Evolutionary conservation across 345 rosid genomes (phyloP).

Genomic region (Citrus medica): DNA sequence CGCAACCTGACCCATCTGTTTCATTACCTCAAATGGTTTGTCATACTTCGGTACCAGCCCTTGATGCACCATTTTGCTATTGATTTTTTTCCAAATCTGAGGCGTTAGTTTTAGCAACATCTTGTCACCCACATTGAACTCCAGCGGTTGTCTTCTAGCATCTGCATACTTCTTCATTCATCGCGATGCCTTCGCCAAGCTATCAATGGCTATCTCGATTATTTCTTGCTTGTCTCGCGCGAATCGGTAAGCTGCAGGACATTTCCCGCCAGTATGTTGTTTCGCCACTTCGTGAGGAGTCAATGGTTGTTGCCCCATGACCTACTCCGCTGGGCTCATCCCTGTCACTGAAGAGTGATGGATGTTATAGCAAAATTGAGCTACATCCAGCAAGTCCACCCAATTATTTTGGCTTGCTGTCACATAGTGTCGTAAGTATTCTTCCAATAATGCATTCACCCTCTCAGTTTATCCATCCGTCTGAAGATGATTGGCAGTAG

Average conservation of each 20-base stretch:
- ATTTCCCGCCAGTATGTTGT: neutral
- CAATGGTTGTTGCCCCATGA: neutral
- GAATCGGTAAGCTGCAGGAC: too few relatives aligned
- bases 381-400: too few relatives aligned
- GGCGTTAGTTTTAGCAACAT: too few relatives aligned
- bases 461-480: neutral
- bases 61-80: neutral
- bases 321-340: neutral
- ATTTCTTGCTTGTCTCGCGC: too few relatives aligned
- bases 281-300: neutral
- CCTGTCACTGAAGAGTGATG: rapidly evolving
- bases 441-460: neutral
- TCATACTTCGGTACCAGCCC: neutral
- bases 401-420: too few relatives aligned
- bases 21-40: too few relatives aligned
- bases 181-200: too few relatives aligned
- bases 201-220: too few relatives aligned
- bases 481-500: neutral
- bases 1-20: too few relatives aligned
- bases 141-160: neutral
- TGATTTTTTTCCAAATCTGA: neutral
- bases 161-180: too few relatives aligned
- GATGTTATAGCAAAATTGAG: neutral
- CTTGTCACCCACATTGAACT: neutral
- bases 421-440: neutral